These are phyloP conservation scores for Malus hybrid DNA, from an alignment of 331 rosid genomes.

Conservation along the genomic window DNA sequence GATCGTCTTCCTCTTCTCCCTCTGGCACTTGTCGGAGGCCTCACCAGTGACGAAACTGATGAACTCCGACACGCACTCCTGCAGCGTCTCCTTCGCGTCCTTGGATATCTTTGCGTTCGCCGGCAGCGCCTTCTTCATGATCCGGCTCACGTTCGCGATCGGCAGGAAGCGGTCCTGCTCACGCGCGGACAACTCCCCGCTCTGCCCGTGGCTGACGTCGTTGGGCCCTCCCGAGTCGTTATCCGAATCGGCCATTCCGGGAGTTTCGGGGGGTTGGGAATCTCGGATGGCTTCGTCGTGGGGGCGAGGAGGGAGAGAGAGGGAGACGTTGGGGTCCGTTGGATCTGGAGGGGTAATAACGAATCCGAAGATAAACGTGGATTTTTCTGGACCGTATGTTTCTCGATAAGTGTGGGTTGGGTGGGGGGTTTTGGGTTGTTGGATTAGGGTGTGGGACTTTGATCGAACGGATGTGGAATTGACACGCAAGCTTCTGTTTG, in stretches of 20 bases:
- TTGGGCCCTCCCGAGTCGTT: conserved; percentile 57
- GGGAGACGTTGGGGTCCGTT: conserved; percentile 34
- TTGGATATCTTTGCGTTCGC: conserved; percentile 67
- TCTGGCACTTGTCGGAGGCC: conserved; percentile 70
- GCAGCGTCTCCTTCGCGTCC: conserved; percentile 61
- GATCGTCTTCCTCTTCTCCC: conserved; percentile 65
- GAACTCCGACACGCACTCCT: conserved; percentile 64
- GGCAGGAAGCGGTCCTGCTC: conserved; percentile 60
- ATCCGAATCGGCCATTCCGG: conserved; percentile 64
- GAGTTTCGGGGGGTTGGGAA: background rate
- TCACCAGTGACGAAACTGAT: conserved; percentile 59
- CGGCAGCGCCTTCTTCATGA: conserved; percentile 66
- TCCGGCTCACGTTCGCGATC: conserved; percentile 71
- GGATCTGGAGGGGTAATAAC: conserved; percentile 39
- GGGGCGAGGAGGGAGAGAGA: background rate
- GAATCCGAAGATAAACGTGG: conserved; percentile 36
- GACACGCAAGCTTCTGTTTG: conserved; percentile 1
- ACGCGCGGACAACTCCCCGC: conserved; percentile 36
- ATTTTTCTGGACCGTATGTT: conserved; percentile 3
- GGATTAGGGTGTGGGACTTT: conserved; percentile 10
- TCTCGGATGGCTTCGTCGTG: background rate
- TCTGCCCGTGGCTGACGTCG: conserved; percentile 9
- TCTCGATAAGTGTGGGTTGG: conserved; percentile 15
- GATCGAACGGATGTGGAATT: background rate
- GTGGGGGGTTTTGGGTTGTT: conserved; percentile 7